Percentiles rank a stretch among this genome's conserved stretches.
phyloP scores from a whole-genome alignment of 345 rosid genomes.

The Rhizophora apiculata region DNA sequence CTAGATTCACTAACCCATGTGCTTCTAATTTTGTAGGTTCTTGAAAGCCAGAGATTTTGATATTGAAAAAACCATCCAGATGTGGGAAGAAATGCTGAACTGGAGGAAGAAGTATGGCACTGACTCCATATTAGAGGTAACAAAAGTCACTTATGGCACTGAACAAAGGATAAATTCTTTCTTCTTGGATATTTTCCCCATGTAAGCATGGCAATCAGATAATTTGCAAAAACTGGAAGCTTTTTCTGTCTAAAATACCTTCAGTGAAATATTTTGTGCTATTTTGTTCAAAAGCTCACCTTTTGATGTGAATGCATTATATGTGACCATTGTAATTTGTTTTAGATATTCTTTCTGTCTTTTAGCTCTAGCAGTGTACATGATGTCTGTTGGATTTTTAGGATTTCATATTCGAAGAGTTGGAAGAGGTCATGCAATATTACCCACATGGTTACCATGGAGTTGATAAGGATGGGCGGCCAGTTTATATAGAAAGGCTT shows the following conservation, averaged over 20 bases:
- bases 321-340: no score
- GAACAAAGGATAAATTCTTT: not conserved
- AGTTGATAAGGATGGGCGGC: conserved; percentile 94
- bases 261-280: no score
- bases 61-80: conserved; percentile 71
- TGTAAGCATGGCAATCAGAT: not conserved
- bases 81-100: conserved; percentile 97
- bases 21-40: conserved; percentile 50
- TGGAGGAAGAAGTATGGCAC: conserved; percentile 91
- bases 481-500: conserved; percentile 89
- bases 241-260: no score
- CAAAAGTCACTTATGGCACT: not conserved
- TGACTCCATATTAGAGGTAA: conserved; percentile 80
- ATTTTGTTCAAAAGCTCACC: no score
- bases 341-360: no score
- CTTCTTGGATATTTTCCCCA: not conserved
- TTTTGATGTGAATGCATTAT: no score
- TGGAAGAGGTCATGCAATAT: conserved; percentile 83
- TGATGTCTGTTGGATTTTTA: conserved; percentile 18
- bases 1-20: conserved; percentile 8
- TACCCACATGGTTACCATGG: conserved; percentile 99
- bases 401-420: conserved; percentile 92
- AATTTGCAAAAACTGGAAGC: no score
- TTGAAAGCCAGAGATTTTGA: conserved; percentile 87
- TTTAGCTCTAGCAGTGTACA: not conserved